Conservation (phyloP, 768 basidiomycete species). For the Termitomyces sp. region DNA sequence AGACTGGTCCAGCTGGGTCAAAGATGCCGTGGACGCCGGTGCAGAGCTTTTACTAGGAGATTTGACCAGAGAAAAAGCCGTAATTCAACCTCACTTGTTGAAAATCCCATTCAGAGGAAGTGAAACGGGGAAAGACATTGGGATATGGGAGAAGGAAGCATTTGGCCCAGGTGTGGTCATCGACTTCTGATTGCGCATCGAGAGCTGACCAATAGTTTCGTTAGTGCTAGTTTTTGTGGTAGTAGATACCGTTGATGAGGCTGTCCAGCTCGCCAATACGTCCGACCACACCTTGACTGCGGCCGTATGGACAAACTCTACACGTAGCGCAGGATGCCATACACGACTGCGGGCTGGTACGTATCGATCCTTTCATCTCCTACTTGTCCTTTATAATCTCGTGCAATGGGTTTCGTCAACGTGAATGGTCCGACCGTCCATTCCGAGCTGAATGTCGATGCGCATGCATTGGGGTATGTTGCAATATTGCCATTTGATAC, state of each 20-base stretch:
- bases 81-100: slow-evolving; percentile 51
- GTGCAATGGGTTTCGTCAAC: slow-evolving; percentile 45
- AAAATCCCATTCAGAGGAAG: slow-evolving; percentile 19
- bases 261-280: slow-evolving; percentile 52
- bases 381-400: no score
- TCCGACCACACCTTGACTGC: slow-evolving; percentile 49
- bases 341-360: slow-evolving; percentile 43
- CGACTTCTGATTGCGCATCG: no score
- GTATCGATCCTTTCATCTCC: background rate
- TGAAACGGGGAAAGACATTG: slow-evolving; percentile 40
- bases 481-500: slow-evolving; percentile 7
- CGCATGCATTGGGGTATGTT: slow-evolving; percentile 44
- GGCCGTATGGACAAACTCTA: slow-evolving; percentile 45
- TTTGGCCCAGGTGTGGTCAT: slow-evolving; percentile 51
- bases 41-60: slow-evolving; percentile 45
- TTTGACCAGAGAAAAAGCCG: slow-evolving; percentile 29
- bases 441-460: slow-evolving; percentile 32
- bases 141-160: slow-evolving; percentile 53
- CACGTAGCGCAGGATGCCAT: slow-evolving; percentile 39
- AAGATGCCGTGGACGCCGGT: slow-evolving; percentile 39
- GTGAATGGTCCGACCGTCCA: slow-evolving; percentile 55
- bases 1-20: slow-evolving; percentile 38
- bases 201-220: no score
- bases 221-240: slow-evolving; percentile 40
- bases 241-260: slow-evolving; percentile 49